Evolutionary conservation across 495 filamentous ascomycete species (phyloP).

Genomic region (Gamarada debralockiae): DNA sequence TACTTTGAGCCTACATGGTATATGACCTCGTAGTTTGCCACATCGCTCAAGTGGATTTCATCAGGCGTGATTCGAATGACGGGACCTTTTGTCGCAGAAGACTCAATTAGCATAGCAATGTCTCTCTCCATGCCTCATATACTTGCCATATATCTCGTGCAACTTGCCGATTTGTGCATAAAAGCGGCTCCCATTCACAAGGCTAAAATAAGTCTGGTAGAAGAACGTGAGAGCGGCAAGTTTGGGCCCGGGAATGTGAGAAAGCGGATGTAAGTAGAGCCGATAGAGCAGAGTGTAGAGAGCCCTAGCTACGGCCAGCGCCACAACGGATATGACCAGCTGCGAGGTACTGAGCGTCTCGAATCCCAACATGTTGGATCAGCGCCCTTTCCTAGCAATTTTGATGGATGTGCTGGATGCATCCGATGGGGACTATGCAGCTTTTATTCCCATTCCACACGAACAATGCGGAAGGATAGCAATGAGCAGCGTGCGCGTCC

Average conservation of each 20-base stretch:
- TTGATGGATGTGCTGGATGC: too few relatives aligned
- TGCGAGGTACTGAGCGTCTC: not conserved
- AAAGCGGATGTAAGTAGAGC: conserved; percentile 45
- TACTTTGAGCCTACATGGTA: conserved; percentile 30
- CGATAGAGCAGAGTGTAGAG: conserved; percentile 32
- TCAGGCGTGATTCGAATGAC: conserved; percentile 56
- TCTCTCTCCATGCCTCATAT: too few relatives aligned
- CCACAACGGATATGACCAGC: not conserved
- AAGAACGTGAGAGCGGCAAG: conserved; percentile 45
- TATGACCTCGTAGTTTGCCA: conserved; percentile 17
- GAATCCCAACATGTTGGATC: conserved; percentile 5
- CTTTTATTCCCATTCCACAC: too few relatives aligned
- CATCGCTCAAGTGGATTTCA: conserved; percentile 31
- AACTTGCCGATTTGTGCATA: conserved; percentile 11
- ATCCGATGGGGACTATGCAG: too few relatives aligned
- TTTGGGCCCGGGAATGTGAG: conserved; percentile 45
- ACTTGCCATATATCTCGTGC: conserved; percentile 19
- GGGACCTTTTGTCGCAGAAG: conserved; percentile 31
- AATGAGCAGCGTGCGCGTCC: too few relatives aligned
- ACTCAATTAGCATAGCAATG: not conserved
- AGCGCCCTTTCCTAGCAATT: too few relatives aligned
- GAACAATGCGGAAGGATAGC: too few relatives aligned
- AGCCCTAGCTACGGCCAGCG: not conserved
- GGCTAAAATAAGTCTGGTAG: conserved; percentile 29
- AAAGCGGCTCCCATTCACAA: conserved; percentile 4